phyloP scores from a whole-genome alignment of 1,139 yeast genomes.

The Arxiozyma bovina region DNA sequence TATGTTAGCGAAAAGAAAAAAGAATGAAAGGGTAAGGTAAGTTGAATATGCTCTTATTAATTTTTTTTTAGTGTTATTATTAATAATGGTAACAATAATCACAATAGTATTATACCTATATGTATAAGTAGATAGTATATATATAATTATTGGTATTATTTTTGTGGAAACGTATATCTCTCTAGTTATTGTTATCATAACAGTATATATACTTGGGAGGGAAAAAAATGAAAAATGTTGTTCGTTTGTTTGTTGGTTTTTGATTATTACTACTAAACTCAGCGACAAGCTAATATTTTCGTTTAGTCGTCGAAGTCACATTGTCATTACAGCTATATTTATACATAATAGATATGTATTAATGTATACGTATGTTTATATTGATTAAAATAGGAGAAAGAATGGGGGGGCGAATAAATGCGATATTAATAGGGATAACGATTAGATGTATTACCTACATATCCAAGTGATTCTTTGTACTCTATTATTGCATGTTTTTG shows the following conservation, averaged over 20 bases:
- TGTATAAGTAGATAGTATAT: no score
- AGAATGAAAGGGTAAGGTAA: not conserved
- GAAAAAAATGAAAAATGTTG: no score
- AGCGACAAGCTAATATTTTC: not conserved
- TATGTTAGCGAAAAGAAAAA: conserved; percentile 39
- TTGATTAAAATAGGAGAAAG: not conserved
- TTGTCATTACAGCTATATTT: not conserved
- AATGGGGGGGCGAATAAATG: not conserved
- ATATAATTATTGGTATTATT: not conserved
- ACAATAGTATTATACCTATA: no score
- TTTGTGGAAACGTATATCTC: no score
- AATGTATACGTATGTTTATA: not conserved
- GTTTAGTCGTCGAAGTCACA: not conserved
- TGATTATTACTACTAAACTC: no score
- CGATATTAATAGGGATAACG: not conserved
- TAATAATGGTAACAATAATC: no score
- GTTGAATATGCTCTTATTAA: not conserved
- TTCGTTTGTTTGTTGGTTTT: no score
- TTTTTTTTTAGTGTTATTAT: not conserved
- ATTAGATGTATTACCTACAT: no score
- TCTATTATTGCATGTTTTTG: not conserved
- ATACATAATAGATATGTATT: not conserved
- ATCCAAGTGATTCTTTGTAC: no score
- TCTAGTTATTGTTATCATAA: no score
- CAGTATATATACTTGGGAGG: no score